Base-by-base conservation (phyloP, 371 early-diverging fungal genomes). In the Basidiobolus meristosporus region DNA sequence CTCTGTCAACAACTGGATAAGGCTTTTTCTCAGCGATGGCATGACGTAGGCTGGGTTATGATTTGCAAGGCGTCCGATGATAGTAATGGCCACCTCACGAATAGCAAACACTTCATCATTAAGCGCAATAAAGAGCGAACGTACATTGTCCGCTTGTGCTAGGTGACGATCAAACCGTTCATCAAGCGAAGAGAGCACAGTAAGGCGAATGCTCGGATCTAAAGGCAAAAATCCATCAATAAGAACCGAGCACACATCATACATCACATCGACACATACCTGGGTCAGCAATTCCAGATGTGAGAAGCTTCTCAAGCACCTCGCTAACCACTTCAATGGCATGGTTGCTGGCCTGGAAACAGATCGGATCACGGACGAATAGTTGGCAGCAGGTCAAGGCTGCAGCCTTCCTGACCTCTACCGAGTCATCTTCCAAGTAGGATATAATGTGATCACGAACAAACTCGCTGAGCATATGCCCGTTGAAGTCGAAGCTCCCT, bases 41-140 rank as follows among this genome's bases (percentile, higher is more conserved):
- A 91, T 75, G 6, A 91, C 83, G 48, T 88, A 88, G 0, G 91
- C 91, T 2, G 95, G 93, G 48, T 93, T 93, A 43, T 74, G 77
- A 1, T 70, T 57, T 1, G 87, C 72, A 20, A 96, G 57, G 18
- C 95, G 68, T 7, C 93, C 92, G 38, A 96, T 81, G 35, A 88
- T 80, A 0, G 68, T 55, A 17, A 93, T 80, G 2, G 86, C 82
- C 3, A 77, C 64, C 48, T 87, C 77, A 9, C 90, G 73, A 41
- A 89, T 82, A n/a, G 71, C 70, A 60, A 90, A 92, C 2, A 77
- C 70, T 49, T 92, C 92, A 45, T 97, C 97, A 41, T 90, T 91
- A 29, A 90, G 47, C 0, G 92, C 87, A 39, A 93, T 70, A 51
- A 90, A 83, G 15, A 93, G 47, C 4, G 85, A 72, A 7, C 84